Percentiles rank a stretch among this genome's conserved stretches.
Conservation (phyloP, 495 filamentous ascomycete genomes). For the Podospora fimiseda region DNA sequence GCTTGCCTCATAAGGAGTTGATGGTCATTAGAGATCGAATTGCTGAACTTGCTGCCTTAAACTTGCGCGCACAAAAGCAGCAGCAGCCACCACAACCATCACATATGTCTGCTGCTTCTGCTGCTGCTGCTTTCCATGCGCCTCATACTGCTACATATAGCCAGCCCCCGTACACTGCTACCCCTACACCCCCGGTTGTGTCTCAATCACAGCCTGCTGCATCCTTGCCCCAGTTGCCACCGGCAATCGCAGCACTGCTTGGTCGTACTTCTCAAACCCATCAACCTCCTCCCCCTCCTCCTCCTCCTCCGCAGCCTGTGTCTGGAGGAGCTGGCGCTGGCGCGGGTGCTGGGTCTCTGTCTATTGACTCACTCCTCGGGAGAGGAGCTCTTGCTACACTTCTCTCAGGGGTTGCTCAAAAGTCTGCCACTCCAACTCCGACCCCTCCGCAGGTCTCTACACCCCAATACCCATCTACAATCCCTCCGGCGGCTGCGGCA, state of each 20-base stretch:
- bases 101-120: constrained; percentile 23
- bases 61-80: constrained; percentile 31
- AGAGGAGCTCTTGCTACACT: constrained; percentile 47
- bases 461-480: constrained; percentile 29
- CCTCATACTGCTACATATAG: constrained; percentile 17
- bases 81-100: constrained; percentile 23
- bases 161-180: constrained; percentile 14
- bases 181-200: constrained; percentile 24
- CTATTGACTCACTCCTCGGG: constrained; percentile 47
- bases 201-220: constrained; percentile 17
- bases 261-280: constrained; percentile 18
- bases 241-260: constrained; percentile 14
- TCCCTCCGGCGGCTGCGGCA: constrained; percentile 12
- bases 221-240: constrained; percentile 22
- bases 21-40: constrained; percentile 74
- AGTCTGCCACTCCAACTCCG: constrained; percentile 41
- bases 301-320: constrained; percentile 28
- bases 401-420: constrained; percentile 30
- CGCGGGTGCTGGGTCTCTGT: constrained; percentile 22
- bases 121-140: background rate
- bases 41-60: constrained; percentile 57
- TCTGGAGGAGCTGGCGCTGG: constrained; percentile 17
- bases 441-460: constrained; percentile 37
- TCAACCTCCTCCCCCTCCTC: constrained; percentile 26
- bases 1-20: constrained; percentile 73